Conservation (phyloP, 2,329 filamentous ascomycete species). For the Venturia pyrina region DNA sequence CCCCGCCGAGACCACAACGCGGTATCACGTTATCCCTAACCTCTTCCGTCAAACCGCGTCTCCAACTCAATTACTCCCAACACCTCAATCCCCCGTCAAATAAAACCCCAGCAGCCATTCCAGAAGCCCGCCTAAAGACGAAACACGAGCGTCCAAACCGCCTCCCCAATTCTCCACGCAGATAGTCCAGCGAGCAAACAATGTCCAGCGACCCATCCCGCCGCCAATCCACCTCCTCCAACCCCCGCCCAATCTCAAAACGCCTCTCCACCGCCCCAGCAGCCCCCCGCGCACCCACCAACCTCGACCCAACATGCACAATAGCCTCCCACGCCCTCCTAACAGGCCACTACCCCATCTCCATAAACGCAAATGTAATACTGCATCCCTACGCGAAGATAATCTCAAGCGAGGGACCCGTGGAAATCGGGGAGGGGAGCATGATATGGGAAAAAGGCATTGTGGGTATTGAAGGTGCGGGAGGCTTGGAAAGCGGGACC, state of each 20-base stretch:
- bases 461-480: conserved; percentile 21
- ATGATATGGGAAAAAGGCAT: conserved; percentile 62
- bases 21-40: background rate
- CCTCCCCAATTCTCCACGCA: no score
- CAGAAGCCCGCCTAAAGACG: no score
- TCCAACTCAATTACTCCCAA: background rate
- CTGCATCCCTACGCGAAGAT: conserved; percentile 70
- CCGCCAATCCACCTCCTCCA: conserved; percentile 10
- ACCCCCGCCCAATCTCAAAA: conserved; percentile 18
- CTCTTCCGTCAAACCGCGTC: background rate
- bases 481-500: conserved; percentile 11
- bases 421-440: conserved; percentile 42
- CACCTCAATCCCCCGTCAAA: no score
- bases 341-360: conserved; percentile 68
- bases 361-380: conserved; percentile 65
- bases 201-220: background rate
- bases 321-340: conserved; percentile 38
- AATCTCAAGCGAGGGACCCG: conserved; percentile 30
- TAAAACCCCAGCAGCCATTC: background rate
- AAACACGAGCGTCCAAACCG: background rate
- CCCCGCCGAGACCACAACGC: background rate
- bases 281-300: conserved; percentile 28
- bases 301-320: conserved; percentile 37
- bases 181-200: no score
- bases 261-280: conserved; percentile 24